Evolutionary conservation across 1,284 basidiomycete genomes (phyloP).

Genomic region (Cutaneotrichosporon cavernicola): DNA sequence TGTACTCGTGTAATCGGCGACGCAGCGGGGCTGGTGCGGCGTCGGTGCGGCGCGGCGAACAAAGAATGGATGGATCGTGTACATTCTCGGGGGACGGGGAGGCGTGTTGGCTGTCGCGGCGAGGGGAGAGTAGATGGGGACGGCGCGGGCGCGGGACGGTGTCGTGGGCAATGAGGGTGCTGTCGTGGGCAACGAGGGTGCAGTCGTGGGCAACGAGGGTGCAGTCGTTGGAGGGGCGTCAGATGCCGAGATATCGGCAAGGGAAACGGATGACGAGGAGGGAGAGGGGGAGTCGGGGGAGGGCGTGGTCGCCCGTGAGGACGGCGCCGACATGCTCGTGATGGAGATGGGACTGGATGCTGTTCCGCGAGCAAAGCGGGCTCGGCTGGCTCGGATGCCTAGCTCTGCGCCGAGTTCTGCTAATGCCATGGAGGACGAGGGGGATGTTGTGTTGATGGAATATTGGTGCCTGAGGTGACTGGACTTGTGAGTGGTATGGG

Average conservation of each 20-base stretch:
- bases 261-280: conserved; percentile 15
- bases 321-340: conserved; percentile 17
- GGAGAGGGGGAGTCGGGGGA: background rate
- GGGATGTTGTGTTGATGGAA: background rate
- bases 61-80: conserved; percentile 14
- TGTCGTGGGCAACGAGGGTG: background rate
- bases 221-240: background rate
- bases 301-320: conserved; percentile 18
- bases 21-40: conserved; percentile 11
- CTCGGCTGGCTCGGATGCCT: conserved; percentile 2
- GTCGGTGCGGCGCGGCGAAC: conserved; percentile 5
- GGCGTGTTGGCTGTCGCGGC: conserved; percentile 34
- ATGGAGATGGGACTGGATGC: conserved; percentile 30
- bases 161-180: background rate
- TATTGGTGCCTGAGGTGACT: background rate
- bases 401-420: conserved; percentile 13
- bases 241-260: conserved; percentile 19
- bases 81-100: conserved; percentile 11
- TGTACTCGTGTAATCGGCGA: conserved; percentile 12
- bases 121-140: conserved; percentile 10
- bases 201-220: background rate
- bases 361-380: conserved; percentile 21
- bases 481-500: background rate
- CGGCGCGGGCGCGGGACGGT: conserved; percentile 3
- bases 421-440: background rate